phyloP scores from a whole-genome alignment of 768 basidiomycete genomes.

The Mycena rebaudengoi region DNA sequence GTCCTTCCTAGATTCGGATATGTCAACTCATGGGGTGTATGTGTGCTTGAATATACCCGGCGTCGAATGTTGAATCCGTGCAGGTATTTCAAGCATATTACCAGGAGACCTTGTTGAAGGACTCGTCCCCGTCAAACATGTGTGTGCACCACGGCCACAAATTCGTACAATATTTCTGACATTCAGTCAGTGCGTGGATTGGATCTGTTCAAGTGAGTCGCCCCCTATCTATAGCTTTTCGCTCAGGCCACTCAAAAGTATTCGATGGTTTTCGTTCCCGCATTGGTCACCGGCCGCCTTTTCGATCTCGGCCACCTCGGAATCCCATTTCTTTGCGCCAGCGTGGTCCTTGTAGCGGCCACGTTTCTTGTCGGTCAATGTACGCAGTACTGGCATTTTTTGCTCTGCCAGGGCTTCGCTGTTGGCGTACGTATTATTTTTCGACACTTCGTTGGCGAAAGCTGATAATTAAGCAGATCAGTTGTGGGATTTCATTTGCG shows the following conservation, averaged over 20 bases:
- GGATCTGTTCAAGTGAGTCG: constrained; percentile 71
- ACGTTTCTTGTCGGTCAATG: constrained; percentile 77
- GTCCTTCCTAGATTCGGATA: constrained; percentile 57
- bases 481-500: constrained; percentile 57
- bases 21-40: constrained; percentile 77
- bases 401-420: constrained; percentile 76
- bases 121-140: constrained; percentile 70
- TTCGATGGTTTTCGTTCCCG: constrained; percentile 68
- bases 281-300: constrained; percentile 68
- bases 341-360: constrained; percentile 56
- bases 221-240: background rate
- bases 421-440: constrained; percentile 55
- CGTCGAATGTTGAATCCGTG: background rate
- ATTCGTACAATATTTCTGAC: background rate
- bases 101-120: constrained; percentile 55
- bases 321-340: constrained; percentile 54
- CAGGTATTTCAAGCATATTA: constrained; percentile 83
- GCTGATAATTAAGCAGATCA: constrained; percentile 26
- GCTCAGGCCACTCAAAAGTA: constrained; percentile 49
- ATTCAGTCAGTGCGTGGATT: constrained; percentile 72
- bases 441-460: background rate
- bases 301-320: constrained; percentile 79
- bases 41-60: constrained; percentile 27
- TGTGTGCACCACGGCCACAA: constrained; percentile 39
- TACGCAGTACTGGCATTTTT: constrained; percentile 77